A percentile compares a stretch with the other conserved stretches of the same genome.
These are phyloP conservation scores for Actinidia arguta DNA, from an alignment of 179 eudicot species.

Conservation along the genomic window DNA sequence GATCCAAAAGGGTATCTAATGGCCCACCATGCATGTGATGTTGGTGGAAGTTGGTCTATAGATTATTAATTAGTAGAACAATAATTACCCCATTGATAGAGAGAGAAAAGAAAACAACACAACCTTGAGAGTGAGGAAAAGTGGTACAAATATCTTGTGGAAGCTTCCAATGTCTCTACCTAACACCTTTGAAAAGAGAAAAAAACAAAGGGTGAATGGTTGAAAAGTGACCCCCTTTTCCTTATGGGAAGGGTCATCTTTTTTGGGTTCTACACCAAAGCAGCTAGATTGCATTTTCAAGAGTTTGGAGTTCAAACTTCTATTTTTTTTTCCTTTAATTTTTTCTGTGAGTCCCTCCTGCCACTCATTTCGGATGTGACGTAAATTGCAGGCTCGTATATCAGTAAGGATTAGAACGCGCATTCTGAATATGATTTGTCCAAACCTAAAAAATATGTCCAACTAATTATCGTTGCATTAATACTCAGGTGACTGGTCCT, in stretches of 20 bases:
- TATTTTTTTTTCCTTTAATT: neutral
- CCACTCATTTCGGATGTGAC: too few species aligned
- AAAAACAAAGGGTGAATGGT: neutral
- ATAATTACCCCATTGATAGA: neutral
- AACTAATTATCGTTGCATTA: too few species aligned
- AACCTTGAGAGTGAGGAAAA: constrained; percentile 8
- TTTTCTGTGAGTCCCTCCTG: too few species aligned
- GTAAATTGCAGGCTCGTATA: too few species aligned
- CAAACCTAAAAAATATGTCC: too few species aligned
- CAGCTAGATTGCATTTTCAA: neutral
- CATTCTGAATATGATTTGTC: too few species aligned
- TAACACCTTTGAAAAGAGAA: constrained; percentile 43
- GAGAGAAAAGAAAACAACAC: constrained; percentile 13
- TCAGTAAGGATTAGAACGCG: too few species aligned
- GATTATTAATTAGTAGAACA: neutral
- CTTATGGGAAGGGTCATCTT: neutral
- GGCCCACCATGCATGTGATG: constrained; percentile 40
- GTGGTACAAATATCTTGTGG: constrained; percentile 28
- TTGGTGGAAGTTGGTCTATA: constrained; percentile 23
- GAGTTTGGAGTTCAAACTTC: neutral
- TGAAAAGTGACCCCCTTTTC: constrained; percentile 1
- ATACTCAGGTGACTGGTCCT: too few species aligned
- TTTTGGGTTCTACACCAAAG: neutral
- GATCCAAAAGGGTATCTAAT: neutral
- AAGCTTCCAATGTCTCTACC: constrained; percentile 58